Evolutionary conservation across 257 asterid genomes (phyloP), one percentile per base, ranked within the genome.

Genomic region (Lithospermum erythrorhizon): DNA sequence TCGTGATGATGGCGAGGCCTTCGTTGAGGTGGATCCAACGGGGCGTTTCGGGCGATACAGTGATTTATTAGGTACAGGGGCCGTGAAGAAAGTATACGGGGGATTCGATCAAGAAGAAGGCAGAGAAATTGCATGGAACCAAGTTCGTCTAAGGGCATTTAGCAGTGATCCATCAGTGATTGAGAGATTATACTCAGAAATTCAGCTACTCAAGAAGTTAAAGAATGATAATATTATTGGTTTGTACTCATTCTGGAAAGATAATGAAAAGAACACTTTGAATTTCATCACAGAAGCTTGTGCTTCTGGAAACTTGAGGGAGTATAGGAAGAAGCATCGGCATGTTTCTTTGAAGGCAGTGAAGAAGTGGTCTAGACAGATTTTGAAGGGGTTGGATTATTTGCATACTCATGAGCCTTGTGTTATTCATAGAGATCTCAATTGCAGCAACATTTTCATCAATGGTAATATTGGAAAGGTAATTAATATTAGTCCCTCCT

Each of bases 391-490:
- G 24, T 62, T 72, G 45, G 69, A 72, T 24, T 72, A 72, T 72
- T 23, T 72, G 27, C 76, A 72, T 59, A 72, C 66, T 25, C 76
- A 72, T 62, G 72, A 72, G 1, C 76, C 76, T 49, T 72, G 76
- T 17, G 54, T 67, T 23, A 72, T 72, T 55, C 76, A 72, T 41
- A 57, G 76, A 67, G 76, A 72, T 32, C 62, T 72, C 60, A 72
- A 72, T 41, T 72, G 76, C 69, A 72, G 76, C 47, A 72, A 72
- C 58, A 62, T 72, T 29, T 72, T 72, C 67, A 66, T 72, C 72
- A 72, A 72, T 53, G 76, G 72, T 14, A 72, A 72, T 27, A 59
- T 66, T 18, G 76, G 76, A 21, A 66, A 72, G 76, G 76, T 72
- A 66, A 17, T 52, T 5, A 2, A n/a, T 57, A 1, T 13, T 21